A percentile compares a stretch with the other conserved stretches of the same genome.
These are phyloP conservation scores for Solanum gandarillasii DNA, from an alignment of 257 asterid genomes.

Conservation along the genomic window DNA sequence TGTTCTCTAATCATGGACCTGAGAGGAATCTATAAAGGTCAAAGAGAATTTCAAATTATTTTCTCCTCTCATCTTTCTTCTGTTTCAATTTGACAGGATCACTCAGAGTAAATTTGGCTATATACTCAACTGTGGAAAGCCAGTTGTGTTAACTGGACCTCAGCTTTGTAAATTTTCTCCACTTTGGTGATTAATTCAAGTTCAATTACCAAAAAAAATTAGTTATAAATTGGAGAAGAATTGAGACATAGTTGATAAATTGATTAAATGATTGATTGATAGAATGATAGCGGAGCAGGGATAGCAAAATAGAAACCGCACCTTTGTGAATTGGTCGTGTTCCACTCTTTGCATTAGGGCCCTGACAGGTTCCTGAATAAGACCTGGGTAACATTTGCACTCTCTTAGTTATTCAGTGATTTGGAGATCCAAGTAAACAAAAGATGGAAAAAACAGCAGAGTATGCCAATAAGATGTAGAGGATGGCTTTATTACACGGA, in stretches of 20 bases:
- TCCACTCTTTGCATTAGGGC: slow-evolving; percentile 71
- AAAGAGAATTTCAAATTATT: background rate
- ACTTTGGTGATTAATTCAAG: too few relatives aligned
- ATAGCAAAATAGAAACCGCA: slow-evolving; percentile 13
- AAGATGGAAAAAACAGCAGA: background rate
- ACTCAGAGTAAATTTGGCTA: background rate
- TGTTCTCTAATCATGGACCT: background rate
- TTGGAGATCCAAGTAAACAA: background rate
- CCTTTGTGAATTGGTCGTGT: slow-evolving; percentile 64
- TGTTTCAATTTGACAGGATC: background rate
- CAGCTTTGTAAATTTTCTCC: too few relatives aligned
- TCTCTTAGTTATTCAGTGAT: background rate
- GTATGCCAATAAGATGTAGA: background rate
- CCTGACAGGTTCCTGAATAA: slow-evolving; percentile 71
- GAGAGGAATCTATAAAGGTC: background rate
- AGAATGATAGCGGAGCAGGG: slow-evolving; percentile 1
- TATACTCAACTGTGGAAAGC: background rate
- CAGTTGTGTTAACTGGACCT: too few relatives aligned
- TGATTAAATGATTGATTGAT: background rate
- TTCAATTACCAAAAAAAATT: background rate
- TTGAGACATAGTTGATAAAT: background rate
- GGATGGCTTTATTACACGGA: background rate
- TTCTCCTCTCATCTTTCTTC: background rate
- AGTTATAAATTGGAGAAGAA: background rate
- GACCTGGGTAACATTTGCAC: slow-evolving; percentile 41